Conservation (phyloP, 2,329 filamentous ascomycete genomes). For the Macrophomina pseudophaseolina region DNA sequence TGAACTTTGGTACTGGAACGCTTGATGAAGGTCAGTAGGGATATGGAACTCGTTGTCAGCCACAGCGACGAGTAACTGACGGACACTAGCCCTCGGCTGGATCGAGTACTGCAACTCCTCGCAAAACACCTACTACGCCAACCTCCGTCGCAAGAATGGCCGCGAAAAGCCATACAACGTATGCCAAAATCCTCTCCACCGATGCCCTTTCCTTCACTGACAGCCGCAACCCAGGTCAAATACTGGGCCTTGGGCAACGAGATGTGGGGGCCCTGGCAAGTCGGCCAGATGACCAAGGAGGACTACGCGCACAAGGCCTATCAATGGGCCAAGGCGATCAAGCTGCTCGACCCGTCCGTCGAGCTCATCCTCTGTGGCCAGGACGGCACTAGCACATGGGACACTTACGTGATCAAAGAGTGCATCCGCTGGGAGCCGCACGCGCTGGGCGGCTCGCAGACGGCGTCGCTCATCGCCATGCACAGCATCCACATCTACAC, state of each 20-base stretch:
- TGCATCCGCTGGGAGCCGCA: conserved; percentile 62
- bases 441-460: conserved; percentile 53
- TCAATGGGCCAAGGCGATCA: conserved; percentile 75
- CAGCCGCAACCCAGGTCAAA: conserved; percentile 57
- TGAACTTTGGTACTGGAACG: conserved; percentile 81
- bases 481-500: conserved; percentile 84
- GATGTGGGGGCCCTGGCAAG: conserved; percentile 70
- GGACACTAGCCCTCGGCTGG: conserved; percentile 67
- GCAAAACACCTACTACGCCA: conserved; percentile 80
- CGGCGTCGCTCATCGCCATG: conserved; percentile 70
- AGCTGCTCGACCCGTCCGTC: conserved; percentile 72
- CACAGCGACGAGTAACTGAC: conserved; percentile 57
- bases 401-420: conserved; percentile 73
- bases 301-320: conserved; percentile 71
- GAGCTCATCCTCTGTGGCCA: conserved; percentile 76
- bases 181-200: conserved; percentile 14
- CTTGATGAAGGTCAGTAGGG: conserved; percentile 28
- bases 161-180: conserved; percentile 76
- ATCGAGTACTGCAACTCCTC: conserved; percentile 85
- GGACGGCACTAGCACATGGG: conserved; percentile 72
- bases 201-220: not conserved
- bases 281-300: conserved; percentile 71
- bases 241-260: conserved; percentile 88
- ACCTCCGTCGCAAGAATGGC: conserved; percentile 76
- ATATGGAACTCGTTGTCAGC: conserved; percentile 28